These are phyloP conservation scores for Gonium pectorale DNA, from an alignment of 139 green algal genomes.

Conservation along the genomic window DNA sequence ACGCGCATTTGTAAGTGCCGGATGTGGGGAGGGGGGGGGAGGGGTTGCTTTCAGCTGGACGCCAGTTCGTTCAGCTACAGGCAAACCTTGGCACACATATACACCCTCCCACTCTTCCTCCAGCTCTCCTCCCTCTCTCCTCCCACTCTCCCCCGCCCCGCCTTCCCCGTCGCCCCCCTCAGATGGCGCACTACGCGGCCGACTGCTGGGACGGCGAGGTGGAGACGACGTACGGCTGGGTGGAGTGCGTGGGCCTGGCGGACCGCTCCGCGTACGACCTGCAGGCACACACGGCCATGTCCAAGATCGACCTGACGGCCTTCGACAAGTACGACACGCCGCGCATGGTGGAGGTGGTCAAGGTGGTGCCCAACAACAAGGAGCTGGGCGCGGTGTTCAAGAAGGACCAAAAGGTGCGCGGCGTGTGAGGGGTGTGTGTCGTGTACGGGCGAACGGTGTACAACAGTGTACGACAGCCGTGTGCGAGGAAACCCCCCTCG, in stretches of 20 bases:
- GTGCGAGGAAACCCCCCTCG: no score
- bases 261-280: constrained; percentile 97
- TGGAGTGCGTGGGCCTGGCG: constrained; percentile 98
- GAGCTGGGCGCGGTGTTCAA: constrained; percentile 91
- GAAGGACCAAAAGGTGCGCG: constrained; percentile 85
- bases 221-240: constrained; percentile 96
- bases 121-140: no score
- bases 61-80: no score
- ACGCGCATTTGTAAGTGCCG: no score
- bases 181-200: constrained; percentile 69
- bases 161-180: background rate
- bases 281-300: constrained; percentile 73
- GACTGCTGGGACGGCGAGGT: constrained; percentile 99
- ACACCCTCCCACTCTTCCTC: no score
- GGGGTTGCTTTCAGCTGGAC: no score
- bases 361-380: constrained; percentile 88
- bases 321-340: constrained; percentile 91
- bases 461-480: no score
- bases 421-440: no score
- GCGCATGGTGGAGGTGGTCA: constrained; percentile 77
- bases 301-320: constrained; percentile 87
- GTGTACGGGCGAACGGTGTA: no score
- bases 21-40: no score
- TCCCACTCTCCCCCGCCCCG: background rate
- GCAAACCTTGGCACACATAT: no score